These are phyloP conservation scores for Macrolepiota albuminosa DNA, from an alignment of 768 basidiomycete genomes.

Conservation along the genomic window DNA sequence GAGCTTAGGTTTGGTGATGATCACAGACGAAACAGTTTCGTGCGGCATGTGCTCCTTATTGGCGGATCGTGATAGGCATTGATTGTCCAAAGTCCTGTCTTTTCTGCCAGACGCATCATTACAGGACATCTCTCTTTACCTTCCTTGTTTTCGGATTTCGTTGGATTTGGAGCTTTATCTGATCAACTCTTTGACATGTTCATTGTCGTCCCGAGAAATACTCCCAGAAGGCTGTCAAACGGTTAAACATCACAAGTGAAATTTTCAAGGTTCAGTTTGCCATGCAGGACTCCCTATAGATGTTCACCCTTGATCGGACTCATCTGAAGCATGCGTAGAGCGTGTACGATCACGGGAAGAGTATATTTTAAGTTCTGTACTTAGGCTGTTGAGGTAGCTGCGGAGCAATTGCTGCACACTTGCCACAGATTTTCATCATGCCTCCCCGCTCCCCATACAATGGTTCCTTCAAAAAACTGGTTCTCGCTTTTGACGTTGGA, in stretches of 20 bases:
- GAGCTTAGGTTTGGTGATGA: not conserved
- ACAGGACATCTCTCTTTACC: not conserved
- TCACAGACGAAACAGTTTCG: not conserved
- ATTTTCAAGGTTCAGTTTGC: not conserved
- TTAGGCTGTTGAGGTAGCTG: constrained; percentile 33
- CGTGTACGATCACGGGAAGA: constrained; percentile 4
- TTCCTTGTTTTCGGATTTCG: not conserved
- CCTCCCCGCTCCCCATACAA: constrained; percentile 30
- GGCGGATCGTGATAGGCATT: not conserved
- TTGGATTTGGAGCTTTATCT: not conserved
- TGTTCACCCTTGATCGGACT: constrained; percentile 4
- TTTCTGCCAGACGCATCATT: not conserved
- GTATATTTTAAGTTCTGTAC: not conserved
- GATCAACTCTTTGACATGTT: not conserved
- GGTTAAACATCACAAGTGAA: not conserved
- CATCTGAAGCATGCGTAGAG: constrained; percentile 8
- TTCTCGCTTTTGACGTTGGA: constrained; percentile 49
- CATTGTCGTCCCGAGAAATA: not conserved
- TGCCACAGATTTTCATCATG: constrained; percentile 9
- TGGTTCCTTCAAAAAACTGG: constrained; percentile 36
- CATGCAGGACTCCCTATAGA: not conserved
- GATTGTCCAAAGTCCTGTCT: not conserved
- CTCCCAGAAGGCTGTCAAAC: no score
- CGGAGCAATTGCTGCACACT: constrained; percentile 16
- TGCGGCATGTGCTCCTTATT: not conserved